Base-by-base conservation (phyloP, 805 yeast species). In the Yamadazyma insecticola region DNA sequence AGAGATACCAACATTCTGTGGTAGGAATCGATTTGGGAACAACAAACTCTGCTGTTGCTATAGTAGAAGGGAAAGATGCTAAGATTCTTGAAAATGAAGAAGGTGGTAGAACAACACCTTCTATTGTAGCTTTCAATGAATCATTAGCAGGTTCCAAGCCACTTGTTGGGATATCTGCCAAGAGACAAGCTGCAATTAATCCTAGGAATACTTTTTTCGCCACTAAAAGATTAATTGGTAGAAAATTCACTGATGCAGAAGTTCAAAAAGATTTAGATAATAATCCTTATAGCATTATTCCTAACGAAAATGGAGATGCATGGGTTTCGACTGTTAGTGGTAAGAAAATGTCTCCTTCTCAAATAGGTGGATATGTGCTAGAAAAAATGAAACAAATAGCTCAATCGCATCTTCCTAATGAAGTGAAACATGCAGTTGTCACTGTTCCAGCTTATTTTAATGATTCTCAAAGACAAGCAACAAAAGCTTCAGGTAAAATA, bases 361-460 rank as follows among this genome's bases (percentile, higher is more conserved):
- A 81, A 45, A 76, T 82, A 27, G 78, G 88, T 43, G 82, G 86
- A 16, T 63, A 67, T 26, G 70, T 81, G 22, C 62, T 81, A 40
- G 63, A 70, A 39, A 76, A 78, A 53, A 76, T 81, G 83, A 79
- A 71, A 55, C 69, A 64, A 40, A 67, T 76, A 25, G 88, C 90
- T 13, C 80, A 77, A 51, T 55, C 69, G 12, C 76, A 76, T 49
- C 50, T 79, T 23, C 26, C 47, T 2, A 42, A 50, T 8, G 45
- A 65, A 14, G 70, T 81, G 13, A 71, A 72, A 37, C 80, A 78
- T 45, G 92, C 92, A 4, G 92, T 84, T 20, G 80, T 83, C 29
- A 83, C 94, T 0, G 92, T 83, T 4, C 92, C 92, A 12, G 90
- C 90, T 6, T 83, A 83, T 53, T 83, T 83, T 63, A 81, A 82